Evolutionary conservation across 139 green algal genomes (phyloP).

Genomic region (Micractinium conductrix): DNA sequence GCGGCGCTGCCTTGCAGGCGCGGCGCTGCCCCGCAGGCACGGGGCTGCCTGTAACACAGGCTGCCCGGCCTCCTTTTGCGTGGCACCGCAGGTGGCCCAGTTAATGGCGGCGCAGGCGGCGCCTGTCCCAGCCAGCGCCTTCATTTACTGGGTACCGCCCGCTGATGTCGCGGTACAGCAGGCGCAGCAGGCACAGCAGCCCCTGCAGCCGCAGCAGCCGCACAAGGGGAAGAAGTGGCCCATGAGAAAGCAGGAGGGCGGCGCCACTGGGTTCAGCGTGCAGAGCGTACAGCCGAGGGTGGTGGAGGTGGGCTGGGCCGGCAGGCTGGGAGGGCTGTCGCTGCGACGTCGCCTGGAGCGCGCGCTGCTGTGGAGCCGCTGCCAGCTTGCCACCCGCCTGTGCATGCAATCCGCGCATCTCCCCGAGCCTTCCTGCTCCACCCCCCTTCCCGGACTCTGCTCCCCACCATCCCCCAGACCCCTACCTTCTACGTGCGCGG

Average conservation of each 20-base stretch:
- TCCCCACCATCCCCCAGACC: background rate
- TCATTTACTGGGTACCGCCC: slow-evolving; percentile 1
- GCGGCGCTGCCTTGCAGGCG: too few relatives aligned
- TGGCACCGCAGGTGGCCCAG: background rate
- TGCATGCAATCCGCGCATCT: too few relatives aligned
- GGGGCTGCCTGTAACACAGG: too few relatives aligned
- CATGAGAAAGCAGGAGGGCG: background rate
- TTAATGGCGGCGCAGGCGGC: background rate
- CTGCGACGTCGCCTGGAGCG: too few relatives aligned
- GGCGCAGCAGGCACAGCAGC: too few relatives aligned
- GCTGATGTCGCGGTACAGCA: too few relatives aligned
- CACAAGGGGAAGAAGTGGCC: too few relatives aligned
- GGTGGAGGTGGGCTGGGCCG: background rate
- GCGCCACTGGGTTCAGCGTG: background rate
- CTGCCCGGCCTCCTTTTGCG: too few relatives aligned
- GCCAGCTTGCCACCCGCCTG: too few relatives aligned
- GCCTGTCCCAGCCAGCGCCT: background rate
- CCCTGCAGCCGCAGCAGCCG: background rate
- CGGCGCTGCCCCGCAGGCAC: too few relatives aligned
- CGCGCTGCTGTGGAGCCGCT: too few relatives aligned
- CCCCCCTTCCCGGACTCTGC: background rate
- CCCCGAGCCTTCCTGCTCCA: background rate
- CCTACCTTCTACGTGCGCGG: slow-evolving; percentile 45
- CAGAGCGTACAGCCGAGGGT: background rate
- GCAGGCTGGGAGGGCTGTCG: background rate